Percentiles rank a stretch among this genome's conserved stretches.
These are phyloP conservation scores for Coemansia sp. DNA, from an alignment of 192 early-diverging fungal genomes.

Conservation along the genomic window DNA sequence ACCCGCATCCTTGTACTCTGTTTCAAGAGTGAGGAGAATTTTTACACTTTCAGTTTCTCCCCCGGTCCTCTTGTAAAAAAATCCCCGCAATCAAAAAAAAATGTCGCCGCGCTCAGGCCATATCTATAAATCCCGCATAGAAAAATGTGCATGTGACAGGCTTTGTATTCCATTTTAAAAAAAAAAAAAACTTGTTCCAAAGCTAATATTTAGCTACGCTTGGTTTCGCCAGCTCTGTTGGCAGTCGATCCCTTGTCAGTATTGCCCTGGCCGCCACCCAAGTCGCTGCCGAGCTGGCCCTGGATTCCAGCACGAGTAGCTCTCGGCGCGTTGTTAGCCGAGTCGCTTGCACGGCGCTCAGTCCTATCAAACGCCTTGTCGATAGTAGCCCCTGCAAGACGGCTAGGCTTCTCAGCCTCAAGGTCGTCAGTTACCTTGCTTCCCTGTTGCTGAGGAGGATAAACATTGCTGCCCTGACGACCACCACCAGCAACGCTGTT, in stretches of 20 bases:
- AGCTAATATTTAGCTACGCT: background rate
- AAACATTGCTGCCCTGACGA: too few species aligned
- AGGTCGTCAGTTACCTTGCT: too few species aligned
- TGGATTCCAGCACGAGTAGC: background rate
- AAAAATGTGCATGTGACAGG: background rate
- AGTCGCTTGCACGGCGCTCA: background rate
- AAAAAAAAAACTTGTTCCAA: background rate
- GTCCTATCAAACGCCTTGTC: background rate
- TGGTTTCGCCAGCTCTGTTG: background rate
- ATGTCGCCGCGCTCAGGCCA: conserved; percentile 10
- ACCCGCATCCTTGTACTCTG: too few species aligned
- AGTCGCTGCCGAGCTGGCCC: background rate
- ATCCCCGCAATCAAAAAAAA: background rate
- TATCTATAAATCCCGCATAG: background rate
- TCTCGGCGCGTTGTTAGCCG: background rate
- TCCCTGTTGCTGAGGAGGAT: too few species aligned
- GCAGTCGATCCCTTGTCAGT: background rate
- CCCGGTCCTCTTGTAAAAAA: conserved; percentile 2
- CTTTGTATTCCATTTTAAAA: background rate
- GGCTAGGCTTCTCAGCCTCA: too few species aligned
- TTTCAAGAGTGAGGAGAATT: conserved; percentile 1
- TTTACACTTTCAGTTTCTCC: background rate
- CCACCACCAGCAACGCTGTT: too few species aligned
- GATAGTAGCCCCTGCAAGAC: too few species aligned
- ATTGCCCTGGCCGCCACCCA: background rate